Evolutionary conservation across 1,139 yeast genomes (phyloP).

Genomic region (Debaryomyces sp.): DNA sequence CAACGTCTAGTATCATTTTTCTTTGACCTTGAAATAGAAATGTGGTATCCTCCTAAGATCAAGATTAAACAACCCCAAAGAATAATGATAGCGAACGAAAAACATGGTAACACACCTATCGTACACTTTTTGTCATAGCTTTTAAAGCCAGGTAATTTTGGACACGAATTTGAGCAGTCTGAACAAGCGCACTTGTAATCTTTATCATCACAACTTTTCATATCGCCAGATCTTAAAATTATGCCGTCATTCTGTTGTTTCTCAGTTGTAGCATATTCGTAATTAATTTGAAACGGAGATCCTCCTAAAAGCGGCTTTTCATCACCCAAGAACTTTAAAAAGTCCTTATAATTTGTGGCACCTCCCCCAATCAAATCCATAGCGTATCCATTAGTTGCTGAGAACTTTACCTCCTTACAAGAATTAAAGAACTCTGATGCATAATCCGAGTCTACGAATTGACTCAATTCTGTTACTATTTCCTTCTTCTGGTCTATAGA

Average conservation of each 20-base stretch:
- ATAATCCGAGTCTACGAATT: conserved; percentile 58
- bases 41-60: conserved; percentile 41
- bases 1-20: conserved; percentile 8
- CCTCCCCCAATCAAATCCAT: conserved; percentile 99
- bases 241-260: conserved; percentile 25
- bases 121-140: conserved; percentile 45
- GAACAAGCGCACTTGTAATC: conserved; percentile 86
- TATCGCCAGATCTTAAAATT: conserved; percentile 29
- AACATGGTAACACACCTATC: conserved; percentile 70
- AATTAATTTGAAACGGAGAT: conserved; percentile 92
- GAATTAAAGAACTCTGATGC: conserved; percentile 76
- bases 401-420: conserved; percentile 86
- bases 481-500: conserved; percentile 56
- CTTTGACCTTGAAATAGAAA: conserved; percentile 28
- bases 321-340: conserved; percentile 88
- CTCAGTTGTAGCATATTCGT: conserved; percentile 46
- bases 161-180: conserved; percentile 85
- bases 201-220: conserved; percentile 61
- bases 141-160: conserved; percentile 53
- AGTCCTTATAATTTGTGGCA: conserved; percentile 70
- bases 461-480: conserved; percentile 73
- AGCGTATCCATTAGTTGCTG: conserved; percentile 94
- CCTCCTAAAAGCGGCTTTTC: conserved; percentile 94
- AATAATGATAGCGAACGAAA: conserved; percentile 62
- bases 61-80: conserved; percentile 46